phyloP scores from a whole-genome alignment of 306 rosid genomes.

The Sechiopsis laciniata region DNA sequence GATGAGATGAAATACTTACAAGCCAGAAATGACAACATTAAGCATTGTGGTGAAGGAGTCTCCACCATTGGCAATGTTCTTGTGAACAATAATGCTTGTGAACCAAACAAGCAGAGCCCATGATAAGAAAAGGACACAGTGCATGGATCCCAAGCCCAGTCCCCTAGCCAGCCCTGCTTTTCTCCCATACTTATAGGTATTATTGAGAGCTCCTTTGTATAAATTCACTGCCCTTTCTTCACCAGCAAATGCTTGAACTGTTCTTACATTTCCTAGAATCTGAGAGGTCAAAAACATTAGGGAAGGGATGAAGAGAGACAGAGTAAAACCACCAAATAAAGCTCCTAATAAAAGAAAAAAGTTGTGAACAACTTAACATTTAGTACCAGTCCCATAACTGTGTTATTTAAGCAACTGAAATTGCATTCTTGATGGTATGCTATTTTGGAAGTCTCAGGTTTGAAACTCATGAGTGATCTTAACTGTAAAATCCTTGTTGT shows the following conservation, averaged over 20 bases:
- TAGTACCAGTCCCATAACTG: too few relatives aligned
- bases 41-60: slow-evolving; percentile 99
- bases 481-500: too few relatives aligned
- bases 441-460: too few relatives aligned
- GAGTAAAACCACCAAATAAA: too few relatives aligned
- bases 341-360: too few relatives aligned
- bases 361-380: too few relatives aligned
- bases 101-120: slow-evolving; percentile 88
- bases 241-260: slow-evolving; percentile 95
- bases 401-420: too few relatives aligned
- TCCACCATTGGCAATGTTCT: slow-evolving; percentile 79
- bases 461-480: too few relatives aligned
- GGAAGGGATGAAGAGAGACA: neutral
- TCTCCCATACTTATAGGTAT: slow-evolving; percentile 62
- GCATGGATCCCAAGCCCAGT: slow-evolving; percentile 80
- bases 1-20: slow-evolving; percentile 46
- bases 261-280: slow-evolving; percentile 91
- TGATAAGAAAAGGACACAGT: slow-evolving; percentile 84
- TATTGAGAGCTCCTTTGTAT: slow-evolving; percentile 60
- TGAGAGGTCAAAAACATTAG: slow-evolving; percentile 23
- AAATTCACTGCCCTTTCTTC: slow-evolving; percentile 77
- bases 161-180: slow-evolving; percentile 92
- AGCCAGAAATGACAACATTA: slow-evolving; percentile 92
- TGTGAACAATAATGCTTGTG: slow-evolving; percentile 86
- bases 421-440: too few relatives aligned